Percentiles rank a stretch among this genome's conserved stretches.
Evolutionary conservation across 345 rosid genomes (phyloP).

Genomic region (Combretum micranthum): DNA sequence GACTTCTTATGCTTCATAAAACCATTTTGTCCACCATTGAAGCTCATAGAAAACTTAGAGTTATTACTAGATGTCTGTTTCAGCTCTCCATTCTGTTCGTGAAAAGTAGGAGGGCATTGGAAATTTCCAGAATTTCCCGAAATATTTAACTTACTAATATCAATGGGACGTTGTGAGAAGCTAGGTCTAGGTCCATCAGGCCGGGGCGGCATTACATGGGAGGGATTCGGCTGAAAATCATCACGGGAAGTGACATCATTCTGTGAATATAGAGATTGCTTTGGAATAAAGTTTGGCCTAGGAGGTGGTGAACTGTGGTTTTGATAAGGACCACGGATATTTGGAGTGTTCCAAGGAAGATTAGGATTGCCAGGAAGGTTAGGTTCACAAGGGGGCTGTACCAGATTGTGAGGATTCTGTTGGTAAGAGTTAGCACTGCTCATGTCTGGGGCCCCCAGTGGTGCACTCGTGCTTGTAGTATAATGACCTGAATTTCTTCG

Average conservation of each 20-base stretch:
- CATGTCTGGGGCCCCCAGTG: constrained; percentile 14
- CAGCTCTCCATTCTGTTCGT: constrained; percentile 15
- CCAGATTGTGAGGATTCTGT: constrained; percentile 12
- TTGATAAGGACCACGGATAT: constrained; percentile 11
- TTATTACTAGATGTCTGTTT: constrained; percentile 17
- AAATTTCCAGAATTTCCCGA: constrained; percentile 12
- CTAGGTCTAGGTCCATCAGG: constrained; percentile 15
- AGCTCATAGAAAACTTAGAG: constrained; percentile 7
- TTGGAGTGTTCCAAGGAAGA: constrained; percentile 19
- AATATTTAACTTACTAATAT: constrained; percentile 20
- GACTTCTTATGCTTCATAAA: constrained; percentile 8
- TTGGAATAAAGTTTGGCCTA: constrained; percentile 17
- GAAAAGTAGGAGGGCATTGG: constrained; percentile 15
- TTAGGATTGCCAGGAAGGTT: constrained; percentile 15
- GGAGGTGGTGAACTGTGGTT: constrained; percentile 11
- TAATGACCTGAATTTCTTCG: constrained; percentile 14
- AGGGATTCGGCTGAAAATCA: constrained; percentile 4
- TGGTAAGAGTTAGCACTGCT: constrained; percentile 15
- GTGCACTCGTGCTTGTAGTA: constrained; percentile 6
- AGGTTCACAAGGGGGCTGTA: constrained; percentile 11
- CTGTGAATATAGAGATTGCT: constrained; percentile 11
- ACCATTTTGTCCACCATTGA: constrained; percentile 19
- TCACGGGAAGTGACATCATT: constrained; percentile 7
- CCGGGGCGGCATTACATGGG: constrained; percentile 10
- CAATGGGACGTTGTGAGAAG: constrained; percentile 16